Evolutionary conservation across 2,329 filamentous ascomycete species (phyloP).

Genomic region (Colletotrichum sp.): DNA sequence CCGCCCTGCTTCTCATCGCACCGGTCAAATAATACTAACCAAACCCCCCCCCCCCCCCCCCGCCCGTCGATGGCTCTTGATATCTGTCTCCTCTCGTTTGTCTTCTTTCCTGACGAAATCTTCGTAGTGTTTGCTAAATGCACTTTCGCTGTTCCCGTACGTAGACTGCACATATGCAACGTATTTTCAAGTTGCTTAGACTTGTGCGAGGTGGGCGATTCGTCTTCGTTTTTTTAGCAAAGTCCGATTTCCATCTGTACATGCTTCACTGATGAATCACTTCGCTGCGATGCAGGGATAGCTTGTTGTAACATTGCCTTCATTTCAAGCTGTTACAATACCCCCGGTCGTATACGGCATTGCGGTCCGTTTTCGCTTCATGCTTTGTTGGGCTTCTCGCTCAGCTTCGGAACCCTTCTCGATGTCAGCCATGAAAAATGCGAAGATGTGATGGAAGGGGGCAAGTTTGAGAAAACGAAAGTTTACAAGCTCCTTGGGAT

Average conservation of each 20-base stretch:
- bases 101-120: rapidly evolving
- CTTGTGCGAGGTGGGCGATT: not conserved
- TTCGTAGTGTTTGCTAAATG: not conserved
- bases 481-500: too few relatives aligned
- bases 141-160: rapidly evolving
- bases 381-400: rapidly evolving
- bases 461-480: not conserved
- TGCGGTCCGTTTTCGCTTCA: not conserved
- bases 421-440: not conserved
- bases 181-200: not conserved
- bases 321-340: not conserved
- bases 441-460: not conserved
- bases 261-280: not conserved
- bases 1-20: too few relatives aligned
- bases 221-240: not conserved
- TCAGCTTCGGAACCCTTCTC: not conserved
- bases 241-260: not conserved
- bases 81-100: not conserved
- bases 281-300: not conserved
- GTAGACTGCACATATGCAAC: rapidly evolving
- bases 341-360: rapidly evolving
- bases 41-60: too few relatives aligned
- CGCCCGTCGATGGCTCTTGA: too few relatives aligned
- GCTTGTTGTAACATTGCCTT: not conserved
- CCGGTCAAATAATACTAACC: too few relatives aligned